Percentiles rank a stretch among this genome's conserved stretches.
phyloP scores from a whole-genome alignment of 768 basidiomycete genomes.

The Hygrophorus pudorinus region DNA sequence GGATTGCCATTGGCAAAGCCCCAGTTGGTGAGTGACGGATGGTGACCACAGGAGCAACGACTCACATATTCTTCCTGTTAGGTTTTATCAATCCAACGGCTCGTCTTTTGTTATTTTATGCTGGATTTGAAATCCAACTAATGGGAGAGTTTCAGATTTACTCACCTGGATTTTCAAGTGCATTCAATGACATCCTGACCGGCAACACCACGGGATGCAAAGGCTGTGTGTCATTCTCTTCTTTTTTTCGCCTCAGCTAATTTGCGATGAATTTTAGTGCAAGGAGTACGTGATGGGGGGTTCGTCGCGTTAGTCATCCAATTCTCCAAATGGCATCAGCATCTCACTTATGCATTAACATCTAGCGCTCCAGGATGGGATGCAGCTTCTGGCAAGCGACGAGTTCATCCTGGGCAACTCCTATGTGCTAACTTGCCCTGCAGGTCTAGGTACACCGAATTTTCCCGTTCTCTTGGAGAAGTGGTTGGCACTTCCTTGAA shows the following conservation, averaged over 20 bases:
- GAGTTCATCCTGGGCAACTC: not conserved
- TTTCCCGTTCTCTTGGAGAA: slow-evolving; percentile 27
- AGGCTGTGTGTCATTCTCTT: slow-evolving; percentile 19
- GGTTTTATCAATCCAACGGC: too few species aligned
- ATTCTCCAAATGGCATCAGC: not conserved
- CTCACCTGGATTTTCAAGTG: slow-evolving; percentile 21
- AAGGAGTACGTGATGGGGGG: slow-evolving; percentile 22
- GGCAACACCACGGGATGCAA: slow-evolving; percentile 38
- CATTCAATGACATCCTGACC: slow-evolving; percentile 32
- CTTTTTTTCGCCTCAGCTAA: not conserved
- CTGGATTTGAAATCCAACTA: not conserved
- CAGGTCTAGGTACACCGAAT: slow-evolving; percentile 34
- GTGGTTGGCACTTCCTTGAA: slow-evolving; percentile 29
- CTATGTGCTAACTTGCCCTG: not conserved
- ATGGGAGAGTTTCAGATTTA: slow-evolving; percentile 13
- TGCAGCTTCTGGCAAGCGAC: slow-evolving; percentile 27
- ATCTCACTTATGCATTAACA: not conserved
- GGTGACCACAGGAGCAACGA: too few species aligned
- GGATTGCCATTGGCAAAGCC: slow-evolving; percentile 28
- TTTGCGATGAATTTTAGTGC: slow-evolving; percentile 15
- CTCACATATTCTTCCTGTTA: too few species aligned
- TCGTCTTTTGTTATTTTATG: too few species aligned
- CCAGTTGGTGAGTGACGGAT: slow-evolving; percentile 24
- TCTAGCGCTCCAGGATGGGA: slow-evolving; percentile 30
- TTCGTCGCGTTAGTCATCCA: slow-evolving; percentile 23